Evolutionary conservation across 148 eudicot genomes (phyloP).

Genomic region (Rhododendron simsii): DNA sequence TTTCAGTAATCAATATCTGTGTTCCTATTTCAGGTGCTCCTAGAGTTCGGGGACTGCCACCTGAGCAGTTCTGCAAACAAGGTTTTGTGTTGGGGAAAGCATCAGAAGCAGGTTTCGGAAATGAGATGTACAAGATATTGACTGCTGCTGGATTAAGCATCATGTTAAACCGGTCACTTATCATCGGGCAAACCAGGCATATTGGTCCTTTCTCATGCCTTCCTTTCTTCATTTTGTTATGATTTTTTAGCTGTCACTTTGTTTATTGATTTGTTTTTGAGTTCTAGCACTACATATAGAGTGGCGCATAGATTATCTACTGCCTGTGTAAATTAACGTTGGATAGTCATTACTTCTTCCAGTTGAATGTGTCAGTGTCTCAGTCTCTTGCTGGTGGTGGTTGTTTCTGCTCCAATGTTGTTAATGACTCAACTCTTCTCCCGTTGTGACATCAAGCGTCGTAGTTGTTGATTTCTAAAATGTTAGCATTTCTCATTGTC

Average conservation of each 20-base stretch:
- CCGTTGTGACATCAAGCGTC: background rate
- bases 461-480: background rate
- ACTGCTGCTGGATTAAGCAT: constrained; percentile 78
- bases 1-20: background rate
- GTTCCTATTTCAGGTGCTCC: constrained; percentile 52
- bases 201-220: constrained; percentile 84
- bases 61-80: constrained; percentile 69
- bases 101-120: constrained; percentile 89
- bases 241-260: background rate
- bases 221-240: constrained; percentile 15
- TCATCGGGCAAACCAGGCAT: constrained; percentile 98
- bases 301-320: background rate
- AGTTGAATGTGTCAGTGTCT: background rate
- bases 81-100: constrained; percentile 86
- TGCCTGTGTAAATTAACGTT: background rate
- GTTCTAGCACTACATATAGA: background rate
- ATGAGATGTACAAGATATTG: constrained; percentile 86
- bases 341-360: background rate
- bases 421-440: background rate
- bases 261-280: too few species aligned
- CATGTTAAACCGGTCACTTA: constrained; percentile 84
- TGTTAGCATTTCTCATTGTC: background rate
- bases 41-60: constrained; percentile 50
- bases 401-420: background rate
- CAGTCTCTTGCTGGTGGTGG: background rate